Evolutionary conservation across 108 stramenopile genomes (phyloP), one percentile per base, ranked within the genome.

Genomic region (Skeletonema grethae): DNA sequence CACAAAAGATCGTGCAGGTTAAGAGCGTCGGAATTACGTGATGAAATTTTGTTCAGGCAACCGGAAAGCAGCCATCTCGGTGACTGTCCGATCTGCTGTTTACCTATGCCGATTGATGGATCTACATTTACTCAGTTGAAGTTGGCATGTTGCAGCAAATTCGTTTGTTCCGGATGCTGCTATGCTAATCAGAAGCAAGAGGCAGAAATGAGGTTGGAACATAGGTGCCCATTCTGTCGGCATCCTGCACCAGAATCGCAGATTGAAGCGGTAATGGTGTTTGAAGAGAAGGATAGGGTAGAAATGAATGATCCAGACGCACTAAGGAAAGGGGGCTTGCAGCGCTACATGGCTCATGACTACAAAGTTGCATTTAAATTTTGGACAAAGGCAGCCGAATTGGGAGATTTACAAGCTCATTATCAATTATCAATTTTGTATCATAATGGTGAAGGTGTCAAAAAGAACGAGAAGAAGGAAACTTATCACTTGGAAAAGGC

Each of bases 371-470:
- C 59, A 12, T 22, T 60, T 60, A 29, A 60, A 30, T 60, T 30
- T 34, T 28, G 10, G 24, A 36, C 20, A 15, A 60, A 60, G 35
- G 59, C 59, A 30, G 29, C 59, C 7, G 24, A 34, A 2, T 28
- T 60, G 59, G 59, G 59, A 3, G 29, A 31, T 34, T 2, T 28
- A 3, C 18, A 25, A 7, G 59, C 59, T 5, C 59, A 60, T 60
- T 60, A 60, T 34, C 22, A 60, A 60, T 34, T 60, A 34, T 22
- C 59, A 60, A 34, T 22, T n/a, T 7, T 60, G 22, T 60, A 60
- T 34, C 15, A 30, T 3, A 0, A 5, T 10, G 29, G 59, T 6
- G 0, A 36, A 0, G 59, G 59, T n/a, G 59, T 60, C 6, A 25
- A 60, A 11, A 60, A 16, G 5, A 7, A 60, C 24, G 7, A n/a